Evolutionary conservation across 2,329 filamentous ascomycete species (phyloP), one percentile per base, ranked within the genome.

Genomic region (Phialemonium atrogriseum): DNA sequence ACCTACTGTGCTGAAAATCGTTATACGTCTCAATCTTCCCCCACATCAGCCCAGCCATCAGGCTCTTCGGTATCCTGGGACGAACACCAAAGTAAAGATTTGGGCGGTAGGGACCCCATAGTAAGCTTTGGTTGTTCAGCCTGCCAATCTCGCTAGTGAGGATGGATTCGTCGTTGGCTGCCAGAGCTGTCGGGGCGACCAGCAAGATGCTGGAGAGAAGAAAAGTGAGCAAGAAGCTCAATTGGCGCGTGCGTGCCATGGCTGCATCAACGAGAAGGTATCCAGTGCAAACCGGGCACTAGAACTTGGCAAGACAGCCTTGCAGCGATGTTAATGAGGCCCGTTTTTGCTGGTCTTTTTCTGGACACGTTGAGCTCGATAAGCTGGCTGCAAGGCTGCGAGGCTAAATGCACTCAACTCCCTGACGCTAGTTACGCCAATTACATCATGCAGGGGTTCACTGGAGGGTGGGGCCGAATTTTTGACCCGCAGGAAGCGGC

Each of bases 81-180:
- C 85, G 73, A 21, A 94, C 74, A 2, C 89, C 89, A 64, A 96
- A 96, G 59, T 95, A 96, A 26, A 96, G 60, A 50, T 95, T 95
- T 0, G 89, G 83, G 45, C 85, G 77, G 62, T 96, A 98, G 2
- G 91, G 86, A 1, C 91, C 91, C 91, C 91, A 98, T 64, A 96
- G 69, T 46, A 98, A 68, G 50, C 82, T 89, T 50, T 93, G 73
- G 57, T 96, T 94, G 50, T 74, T 75, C 40, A 66, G 52, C 10
- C 67, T 66, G 20, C 59, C 63, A 38, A 72, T 58, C 47, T 74
- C 68, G 39, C 54, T 56, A 25, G 58, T 62, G 22, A 72, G 49
- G 33, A 70, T 57, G 24, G 57, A 55, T 40, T 46, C 53, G 37
- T 46, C 49, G 15, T 44, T 40, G 21, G 17, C 21, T 24, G 28